Base-by-base conservation (phyloP, 257 asterid genomes). In the Capsicum rhomboideum region DNA sequence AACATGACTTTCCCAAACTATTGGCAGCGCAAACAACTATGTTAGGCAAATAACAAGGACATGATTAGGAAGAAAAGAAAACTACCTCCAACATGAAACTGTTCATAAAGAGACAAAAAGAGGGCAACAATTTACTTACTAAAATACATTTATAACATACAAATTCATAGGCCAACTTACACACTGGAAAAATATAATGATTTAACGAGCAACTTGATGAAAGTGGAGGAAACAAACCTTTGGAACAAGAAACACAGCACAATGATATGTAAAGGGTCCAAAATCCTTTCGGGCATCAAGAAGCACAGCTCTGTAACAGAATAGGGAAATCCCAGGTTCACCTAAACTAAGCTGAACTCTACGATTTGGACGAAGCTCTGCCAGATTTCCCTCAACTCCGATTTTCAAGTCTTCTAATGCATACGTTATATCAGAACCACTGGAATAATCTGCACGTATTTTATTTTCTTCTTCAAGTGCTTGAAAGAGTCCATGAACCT, bases 201-300 rank as follows among this genome's bases (percentile, higher is more conserved):
- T 46, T 21, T 74, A 44, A 74, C 11, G 20, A 74, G 80, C 59
- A 74, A 10, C 14, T 74, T 46, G 59, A 23, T 71, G 55, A 21
- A 71, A 44, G 20, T 44, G 56, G 37, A 66, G 53, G 74, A 64
- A 78, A 91, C 94, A 82, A 49, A 96, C 99, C 87, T 90, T 92
- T 80, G 99, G 98, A 63, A 95, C 98, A 82, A 97, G 90, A 91
- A 93, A 93, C 84, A 84, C 98, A 83, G 90, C 98, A 92, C 90
- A 97, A 14, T 86, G 89, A 84, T 91, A 93, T 75, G 85, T 26
- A 82, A 95, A 92, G 79, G 93, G 91, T 66, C 81, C 98, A 75
- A 85, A 88, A 11, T 92, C 93, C 75, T 77, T 85, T 71, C 54
- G 85, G 84, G 98, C 98, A 91, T 97, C 99, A 84, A 92, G 92